Evolutionary conservation across 2,329 filamentous ascomycete genomes (phyloP).

Genomic region (Paracoccidioides lutzii): DNA sequence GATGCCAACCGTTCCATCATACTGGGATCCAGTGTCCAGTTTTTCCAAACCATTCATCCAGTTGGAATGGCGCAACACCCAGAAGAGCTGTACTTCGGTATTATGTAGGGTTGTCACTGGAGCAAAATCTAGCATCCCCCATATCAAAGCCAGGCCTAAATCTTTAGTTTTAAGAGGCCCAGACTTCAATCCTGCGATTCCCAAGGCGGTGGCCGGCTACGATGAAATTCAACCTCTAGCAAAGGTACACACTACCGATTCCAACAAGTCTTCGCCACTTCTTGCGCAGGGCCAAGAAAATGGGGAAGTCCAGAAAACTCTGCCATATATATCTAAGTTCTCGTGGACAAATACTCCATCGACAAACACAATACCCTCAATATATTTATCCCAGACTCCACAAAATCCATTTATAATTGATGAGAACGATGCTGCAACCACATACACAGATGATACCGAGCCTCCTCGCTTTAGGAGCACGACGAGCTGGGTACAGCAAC

Average conservation of each 20-base stretch:
- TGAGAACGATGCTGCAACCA: constrained; percentile 6
- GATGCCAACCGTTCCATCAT: not conserved
- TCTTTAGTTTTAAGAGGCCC: not conserved
- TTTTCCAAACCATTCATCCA: constrained; percentile 8
- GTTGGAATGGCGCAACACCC: not conserved
- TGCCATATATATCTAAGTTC: constrained; percentile 6
- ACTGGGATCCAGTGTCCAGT: constrained; percentile 10
- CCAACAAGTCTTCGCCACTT: not conserved
- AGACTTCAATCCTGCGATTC: not conserved
- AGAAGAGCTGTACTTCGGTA: constrained; percentile 4
- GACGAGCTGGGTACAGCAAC: constrained; percentile 10
- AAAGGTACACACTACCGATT: not conserved
- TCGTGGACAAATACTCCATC: constrained; percentile 9
- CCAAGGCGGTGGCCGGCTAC: not conserved
- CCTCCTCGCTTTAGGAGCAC: constrained; percentile 8
- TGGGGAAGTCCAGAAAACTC: not conserved
- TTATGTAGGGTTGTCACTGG: constrained; percentile 5
- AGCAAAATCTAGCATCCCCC: not conserved
- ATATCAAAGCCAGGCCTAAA: constrained; percentile 2
- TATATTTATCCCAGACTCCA: not conserved
- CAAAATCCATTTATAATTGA: not conserved
- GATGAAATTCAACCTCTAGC: constrained; percentile 1
- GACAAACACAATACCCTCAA: constrained; percentile 3
- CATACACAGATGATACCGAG: constrained; percentile 8
- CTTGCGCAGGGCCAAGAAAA: not conserved